Evolutionary conservation across 768 basidiomycete species (phyloP), one percentile per base, ranked within the genome.

Genomic region (Phylloporus rhodoxanthus): DNA sequence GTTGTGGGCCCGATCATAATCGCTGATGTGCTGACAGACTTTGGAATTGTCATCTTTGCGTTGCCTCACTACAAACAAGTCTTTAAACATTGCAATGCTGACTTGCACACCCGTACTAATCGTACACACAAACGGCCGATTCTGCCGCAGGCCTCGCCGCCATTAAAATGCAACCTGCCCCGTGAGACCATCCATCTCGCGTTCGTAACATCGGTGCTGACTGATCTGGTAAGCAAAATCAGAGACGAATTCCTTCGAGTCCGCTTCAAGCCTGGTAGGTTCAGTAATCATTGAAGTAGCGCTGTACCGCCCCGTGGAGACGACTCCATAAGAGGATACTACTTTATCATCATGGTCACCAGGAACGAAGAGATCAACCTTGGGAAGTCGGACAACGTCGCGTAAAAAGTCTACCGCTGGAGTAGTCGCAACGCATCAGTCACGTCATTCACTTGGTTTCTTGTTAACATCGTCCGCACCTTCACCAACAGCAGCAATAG

Each of bases 401-500:
- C 74, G 69, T 14, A 85, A 63, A 58, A 83, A 74, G 4, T 58
- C 57, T 6, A 77, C 73, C 51, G 73, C 83, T 83, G 34, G 0
- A 46, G 42, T 1, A 40, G n/a, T 28, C 23, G 9, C 20, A 4
- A 15, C 3, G 8, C 23, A 25, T 57, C 32, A 59, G 47, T 3
- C 23, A 28, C 15, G n/a, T 32, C 9, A 4, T 41, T 41, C 11
- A 33, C 19, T 29, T 15, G 1, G 20, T 13, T 30, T 30, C 13
- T 13, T 8, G 8, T 19, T 7, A 33, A 21, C 5, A 25, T 34
- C 7, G 4, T 32, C 15, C 55, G 13, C 19, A 50, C 84, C 83
- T 62, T 80, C 76, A 9, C 90, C 91, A 40, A 85, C 72, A 1
- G 82, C 89, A 2, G 81, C 87, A 50, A 95, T 87, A 15, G 85